These are phyloP conservation scores for Candida manassasensis DNA, from an alignment of 805 yeast species.

Conservation along the genomic window DNA sequence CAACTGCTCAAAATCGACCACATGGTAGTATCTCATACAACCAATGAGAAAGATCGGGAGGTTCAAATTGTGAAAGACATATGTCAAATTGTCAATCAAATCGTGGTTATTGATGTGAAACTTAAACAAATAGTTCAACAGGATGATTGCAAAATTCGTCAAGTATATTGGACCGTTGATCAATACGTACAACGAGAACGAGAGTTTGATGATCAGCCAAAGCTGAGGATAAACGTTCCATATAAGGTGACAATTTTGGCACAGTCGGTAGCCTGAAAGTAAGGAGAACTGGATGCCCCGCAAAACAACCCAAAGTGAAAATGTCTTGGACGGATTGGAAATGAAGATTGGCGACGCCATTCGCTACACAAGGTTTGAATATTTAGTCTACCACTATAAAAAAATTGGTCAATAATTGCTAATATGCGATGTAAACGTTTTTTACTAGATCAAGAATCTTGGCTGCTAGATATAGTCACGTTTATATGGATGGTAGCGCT, in stretches of 20 bases:
- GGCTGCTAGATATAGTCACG: too few relatives aligned
- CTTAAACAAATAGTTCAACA: slow-evolving; percentile 5
- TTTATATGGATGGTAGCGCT: too few relatives aligned
- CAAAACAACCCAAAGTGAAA: slow-evolving; percentile 43
- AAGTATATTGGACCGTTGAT: slow-evolving; percentile 20
- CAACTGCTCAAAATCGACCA: slow-evolving; percentile 27
- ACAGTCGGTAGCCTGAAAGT: slow-evolving; percentile 44
- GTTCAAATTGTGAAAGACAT: slow-evolving; percentile 37
- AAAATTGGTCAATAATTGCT: too few relatives aligned
- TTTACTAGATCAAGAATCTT: too few relatives aligned
- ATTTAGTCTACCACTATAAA: too few relatives aligned
- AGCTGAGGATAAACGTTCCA: slow-evolving; percentile 15
- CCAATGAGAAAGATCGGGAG: slow-evolving; percentile 31
- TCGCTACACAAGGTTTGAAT: too few relatives aligned
- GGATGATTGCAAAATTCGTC: slow-evolving; percentile 12
- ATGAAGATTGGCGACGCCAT: slow-evolving; percentile 62
- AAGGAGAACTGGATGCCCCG: slow-evolving; percentile 52
- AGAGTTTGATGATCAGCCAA: slow-evolving; percentile 28
- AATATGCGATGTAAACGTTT: too few relatives aligned
- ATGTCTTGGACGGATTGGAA: slow-evolving; percentile 53
- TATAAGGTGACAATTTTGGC: slow-evolving; percentile 40
- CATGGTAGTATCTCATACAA: slow-evolving; percentile 29
- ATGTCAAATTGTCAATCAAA: slow-evolving; percentile 24
- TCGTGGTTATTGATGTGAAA: slow-evolving; percentile 9
- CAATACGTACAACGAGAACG: slow-evolving; percentile 31